phyloP scores from a whole-genome alignment of 345 rosid species.

The Syzygium aqueum region DNA sequence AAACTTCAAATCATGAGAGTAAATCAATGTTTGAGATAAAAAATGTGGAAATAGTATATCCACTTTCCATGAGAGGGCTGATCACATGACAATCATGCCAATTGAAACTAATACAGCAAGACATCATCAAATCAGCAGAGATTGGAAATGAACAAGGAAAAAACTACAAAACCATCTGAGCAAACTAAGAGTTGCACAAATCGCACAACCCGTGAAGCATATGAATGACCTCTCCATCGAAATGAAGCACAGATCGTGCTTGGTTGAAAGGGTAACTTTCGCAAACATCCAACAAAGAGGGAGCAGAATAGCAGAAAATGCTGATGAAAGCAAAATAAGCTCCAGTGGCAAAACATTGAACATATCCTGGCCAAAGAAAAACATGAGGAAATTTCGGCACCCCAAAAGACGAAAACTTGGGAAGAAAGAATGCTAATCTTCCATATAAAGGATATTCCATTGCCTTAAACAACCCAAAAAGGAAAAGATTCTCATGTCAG shows the following conservation, averaged over 20 bases:
- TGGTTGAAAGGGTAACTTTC: background rate
- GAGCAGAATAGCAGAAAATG: background rate
- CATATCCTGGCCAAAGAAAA: background rate
- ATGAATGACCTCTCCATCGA: background rate
- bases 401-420: slow-evolving; percentile 19
- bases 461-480: slow-evolving; percentile 26
- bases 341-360: background rate
- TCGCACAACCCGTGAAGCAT: background rate
- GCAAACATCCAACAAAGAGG: background rate
- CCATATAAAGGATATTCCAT: slow-evolving; percentile 28
- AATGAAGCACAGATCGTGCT: background rate
- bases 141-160: background rate
- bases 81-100: background rate
- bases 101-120: background rate
- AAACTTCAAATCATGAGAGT: background rate
- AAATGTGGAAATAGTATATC: background rate
- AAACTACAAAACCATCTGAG: background rate
- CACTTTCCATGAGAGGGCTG: background rate
- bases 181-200: background rate
- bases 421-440: slow-evolving; percentile 29
- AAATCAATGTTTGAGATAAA: background rate
- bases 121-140: background rate
- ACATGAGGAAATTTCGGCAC: background rate
- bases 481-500: slow-evolving; percentile 24
- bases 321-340: background rate